Evolutionary conservation across 306 rosid species (phyloP).

Genomic region (Vigna nakashimae): DNA sequence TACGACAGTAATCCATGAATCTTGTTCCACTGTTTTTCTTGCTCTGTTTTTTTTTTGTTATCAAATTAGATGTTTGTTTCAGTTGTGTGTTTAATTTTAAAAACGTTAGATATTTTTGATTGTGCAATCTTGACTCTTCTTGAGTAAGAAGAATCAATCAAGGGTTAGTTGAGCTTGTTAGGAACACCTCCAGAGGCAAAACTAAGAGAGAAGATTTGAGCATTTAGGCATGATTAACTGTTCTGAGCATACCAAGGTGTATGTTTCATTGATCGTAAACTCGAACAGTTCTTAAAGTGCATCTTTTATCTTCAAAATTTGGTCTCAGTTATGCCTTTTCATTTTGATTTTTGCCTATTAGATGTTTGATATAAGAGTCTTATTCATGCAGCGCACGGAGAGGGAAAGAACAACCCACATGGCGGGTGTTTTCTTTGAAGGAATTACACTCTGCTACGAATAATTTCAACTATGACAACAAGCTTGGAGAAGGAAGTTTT

Average conservation of each 20-base stretch:
- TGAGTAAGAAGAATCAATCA: constrained; percentile 2
- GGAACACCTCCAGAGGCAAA: not conserved
- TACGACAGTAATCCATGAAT: constrained; percentile 45
- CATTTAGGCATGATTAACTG: not conserved
- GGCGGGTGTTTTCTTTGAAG: constrained; percentile 89
- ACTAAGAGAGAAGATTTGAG: not conserved
- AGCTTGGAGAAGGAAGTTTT: constrained; percentile 94
- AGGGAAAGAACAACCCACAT: constrained; percentile 70
- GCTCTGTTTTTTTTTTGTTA: not conserved
- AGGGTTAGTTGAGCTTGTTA: constrained; percentile 6
- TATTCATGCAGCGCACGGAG: constrained; percentile 58
- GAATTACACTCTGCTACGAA: constrained; percentile 88
- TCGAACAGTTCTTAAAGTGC: not conserved
- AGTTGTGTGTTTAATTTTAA: not conserved
- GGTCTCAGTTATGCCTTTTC: not conserved
- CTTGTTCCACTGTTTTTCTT: not conserved
- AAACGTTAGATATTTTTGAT: not conserved
- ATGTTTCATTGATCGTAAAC: constrained; percentile 11
- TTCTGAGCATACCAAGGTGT: not conserved
- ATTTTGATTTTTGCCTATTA: not conserved
- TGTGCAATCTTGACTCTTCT: constrained; percentile 32
- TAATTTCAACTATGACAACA: constrained; percentile 87
- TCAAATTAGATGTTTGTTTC: not conserved
- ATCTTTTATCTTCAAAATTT: constrained; percentile 4
- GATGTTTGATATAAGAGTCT: constrained; percentile 35